Conservation (phyloP, 2,329 filamentous ascomycete genomes). For the Ceratocystis cubensis region DNA sequence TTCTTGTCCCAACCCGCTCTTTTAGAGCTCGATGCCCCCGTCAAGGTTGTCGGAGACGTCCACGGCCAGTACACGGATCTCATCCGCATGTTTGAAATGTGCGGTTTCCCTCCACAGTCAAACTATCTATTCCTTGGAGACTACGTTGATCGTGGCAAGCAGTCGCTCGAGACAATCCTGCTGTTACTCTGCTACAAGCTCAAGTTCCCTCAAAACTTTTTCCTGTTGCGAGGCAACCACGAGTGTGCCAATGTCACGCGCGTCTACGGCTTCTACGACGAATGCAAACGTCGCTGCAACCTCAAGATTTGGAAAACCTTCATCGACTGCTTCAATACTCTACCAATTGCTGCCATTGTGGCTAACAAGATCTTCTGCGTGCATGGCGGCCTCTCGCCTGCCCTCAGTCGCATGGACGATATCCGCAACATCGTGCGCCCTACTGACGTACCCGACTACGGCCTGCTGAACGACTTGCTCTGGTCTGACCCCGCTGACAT, state of each 20-base stretch:
- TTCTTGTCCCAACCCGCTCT: slow-evolving; percentile 86
- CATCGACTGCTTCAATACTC: slow-evolving; percentile 87
- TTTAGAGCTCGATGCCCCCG: slow-evolving; percentile 80
- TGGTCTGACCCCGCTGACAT: slow-evolving; percentile 98
- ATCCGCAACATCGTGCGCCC: slow-evolving; percentile 91
- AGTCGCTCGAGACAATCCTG: slow-evolving; percentile 87
- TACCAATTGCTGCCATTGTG: slow-evolving; percentile 92
- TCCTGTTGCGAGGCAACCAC: slow-evolving; percentile 85
- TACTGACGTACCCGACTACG: slow-evolving; percentile 95
- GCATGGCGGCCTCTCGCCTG: slow-evolving; percentile 85
- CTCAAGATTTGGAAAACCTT: slow-evolving; percentile 99
- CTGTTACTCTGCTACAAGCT: slow-evolving; percentile 92
- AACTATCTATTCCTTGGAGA: slow-evolving; percentile 94
- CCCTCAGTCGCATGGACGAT: slow-evolving; percentile 92
- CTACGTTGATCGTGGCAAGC: slow-evolving; percentile 93
- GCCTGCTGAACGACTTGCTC: slow-evolving; percentile 81
- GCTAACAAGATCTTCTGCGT: slow-evolving; percentile 97
- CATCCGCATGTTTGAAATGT: slow-evolving; percentile 97
- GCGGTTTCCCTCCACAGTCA: slow-evolving; percentile 79
- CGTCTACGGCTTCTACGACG: slow-evolving; percentile 95
- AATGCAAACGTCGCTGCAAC: slow-evolving; percentile 91
- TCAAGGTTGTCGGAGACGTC: slow-evolving; percentile 96
- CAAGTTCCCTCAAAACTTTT: slow-evolving; percentile 96
- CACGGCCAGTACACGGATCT: slow-evolving; percentile 95
- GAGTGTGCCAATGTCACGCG: slow-evolving; percentile 93